Evolutionary conservation across 139 green algal genomes (phyloP), one percentile per base, ranked within the genome.

Genomic region (Pleodorina starrii): DNA sequence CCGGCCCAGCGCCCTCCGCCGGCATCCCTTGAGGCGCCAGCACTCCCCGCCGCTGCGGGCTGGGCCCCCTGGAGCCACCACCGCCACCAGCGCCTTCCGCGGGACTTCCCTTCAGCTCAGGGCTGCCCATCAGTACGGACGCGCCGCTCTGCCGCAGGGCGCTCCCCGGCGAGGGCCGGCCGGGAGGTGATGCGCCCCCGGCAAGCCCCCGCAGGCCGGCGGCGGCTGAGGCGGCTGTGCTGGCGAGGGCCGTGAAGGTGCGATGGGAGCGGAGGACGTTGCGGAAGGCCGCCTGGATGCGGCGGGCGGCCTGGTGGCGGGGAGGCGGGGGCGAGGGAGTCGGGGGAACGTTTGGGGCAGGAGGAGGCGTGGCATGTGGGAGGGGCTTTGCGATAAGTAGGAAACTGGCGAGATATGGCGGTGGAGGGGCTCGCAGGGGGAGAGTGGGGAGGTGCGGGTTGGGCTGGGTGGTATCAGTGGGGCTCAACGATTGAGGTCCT

Each of bases 231-330:
- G 85, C 29, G 23, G 17, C 35, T 25, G 21, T 32, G 32, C 29
- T 16, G 32, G 60, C 40, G 6, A 85, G n/a, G 54, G 85, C 63
- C 4, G 10, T 43, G 7, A 32, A 32, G 54, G 32, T 35, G 46
- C 83, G 44, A 17, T 42, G 46, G 35, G 74, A 27, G 19, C 6
- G 54, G 42, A 85, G 32, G 14, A 85, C 10, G 3, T 54, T 21
- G 29, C 79, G 69, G 85, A 90, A 90, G 40, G 85, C 85, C 5
- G 74, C 29, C 44, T 90, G 85, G 60, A 90, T 90, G 35, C 44
- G 43, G n/a, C 54, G 54, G 32, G 85, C 75, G 14, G 75, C 85
- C 85, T 90, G 85, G 50, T 46, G 40, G 1, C 4, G 40, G 35
- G 50, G 50, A 17, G 77, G 38, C 5, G 29, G 57, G 38, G 43